Evolutionary conservation across 139 green algal genomes (phyloP), one percentile per base, ranked within the genome.

Genomic region (Mesotaenium endlicherianum): DNA sequence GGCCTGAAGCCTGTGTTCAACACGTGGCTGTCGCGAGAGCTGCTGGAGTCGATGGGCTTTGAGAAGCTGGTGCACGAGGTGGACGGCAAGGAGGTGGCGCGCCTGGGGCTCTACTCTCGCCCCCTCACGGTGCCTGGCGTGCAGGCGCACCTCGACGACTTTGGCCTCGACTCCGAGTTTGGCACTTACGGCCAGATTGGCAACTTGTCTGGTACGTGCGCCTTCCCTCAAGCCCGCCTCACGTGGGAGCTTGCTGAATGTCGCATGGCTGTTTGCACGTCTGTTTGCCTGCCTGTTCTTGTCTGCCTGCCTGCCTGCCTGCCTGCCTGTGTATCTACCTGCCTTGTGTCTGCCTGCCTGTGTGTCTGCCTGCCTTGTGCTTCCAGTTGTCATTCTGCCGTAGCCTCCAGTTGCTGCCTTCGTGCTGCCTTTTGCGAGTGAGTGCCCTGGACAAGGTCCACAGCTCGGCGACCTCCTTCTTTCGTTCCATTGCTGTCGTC

Each of bases 81-180:
- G 41, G 82, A 88, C 41, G 53, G 58, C 16, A 84, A 88, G 55
- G 75, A 96, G 81, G 90, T 97, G 6, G 94, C 93, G n/a, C 87
- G 88, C 34, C 69, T 87, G 68, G 94, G 95, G 75, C 85, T 98
- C 77, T 82, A 75, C 39, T 34, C 31, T 16, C 93, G 93, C 71
- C 95, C 95, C 26, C 92, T 98, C 26, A 91, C 88, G 34, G 89
- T 81, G 1, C 79, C 75, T 26, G 84, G 90, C 64, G 89, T 94
- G 43, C 88, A 96, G 90, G 93, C 97, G 92, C 93, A 97, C 89
- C 81, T 98, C 31, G 89, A 90, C 36, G 92, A 94, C 72, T 91
- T 98, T 53, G 95, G 95, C 80, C 90, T 98, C 17, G 94, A 92
- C 41, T 76, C 88, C 68, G 92, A 94, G 88, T 91, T 93, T 43